phyloP scores from a whole-genome alignment of 2,329 filamentous ascomycete genomes.

The Arthrobotrys entomopaga region DNA sequence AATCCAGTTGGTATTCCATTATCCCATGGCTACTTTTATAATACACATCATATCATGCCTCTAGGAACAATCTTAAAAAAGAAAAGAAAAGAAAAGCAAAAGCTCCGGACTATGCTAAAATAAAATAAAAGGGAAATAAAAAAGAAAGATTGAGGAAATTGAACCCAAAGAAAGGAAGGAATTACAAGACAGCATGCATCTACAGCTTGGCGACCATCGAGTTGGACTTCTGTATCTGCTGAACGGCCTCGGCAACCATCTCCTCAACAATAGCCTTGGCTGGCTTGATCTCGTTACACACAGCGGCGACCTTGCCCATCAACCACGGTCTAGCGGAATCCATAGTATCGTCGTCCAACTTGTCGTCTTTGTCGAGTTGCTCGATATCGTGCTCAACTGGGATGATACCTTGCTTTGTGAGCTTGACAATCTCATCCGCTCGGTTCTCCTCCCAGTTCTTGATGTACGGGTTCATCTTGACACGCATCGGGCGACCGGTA shows the following conservation, averaged over 20 bases:
- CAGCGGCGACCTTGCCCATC: conserved; percentile 96
- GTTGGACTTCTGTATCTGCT: conserved; percentile 65
- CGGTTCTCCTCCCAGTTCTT: conserved; percentile 96
- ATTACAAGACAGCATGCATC: conserved; percentile 2
- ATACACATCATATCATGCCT: conserved; percentile 42
- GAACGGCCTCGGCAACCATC: conserved; percentile 83
- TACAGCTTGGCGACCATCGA: conserved; percentile 54
- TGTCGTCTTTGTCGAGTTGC: conserved; percentile 70
- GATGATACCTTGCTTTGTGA: conserved; percentile 87
- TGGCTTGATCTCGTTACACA: conserved; percentile 89
- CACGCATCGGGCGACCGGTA: conserved; percentile 92
- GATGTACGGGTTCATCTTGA: conserved; percentile 94
- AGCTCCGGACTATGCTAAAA: conserved; percentile 53
- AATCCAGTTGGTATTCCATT: conserved; percentile 36
- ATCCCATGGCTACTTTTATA: conserved; percentile 47
- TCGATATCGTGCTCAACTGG: conserved; percentile 96
- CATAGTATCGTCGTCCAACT: conserved; percentile 83
- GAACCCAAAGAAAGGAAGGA: neutral
- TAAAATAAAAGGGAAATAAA: conserved; percentile 20
- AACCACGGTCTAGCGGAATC: conserved; percentile 90
- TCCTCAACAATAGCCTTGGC: conserved; percentile 95
- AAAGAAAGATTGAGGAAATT: conserved; percentile 9
- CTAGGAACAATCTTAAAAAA: conserved; percentile 9
- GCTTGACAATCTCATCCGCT: conserved; percentile 85
- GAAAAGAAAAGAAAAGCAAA: conserved; percentile 33